Conservation (phyloP, 2,329 filamentous ascomycete species). For the Geosmithia flava region DNA sequence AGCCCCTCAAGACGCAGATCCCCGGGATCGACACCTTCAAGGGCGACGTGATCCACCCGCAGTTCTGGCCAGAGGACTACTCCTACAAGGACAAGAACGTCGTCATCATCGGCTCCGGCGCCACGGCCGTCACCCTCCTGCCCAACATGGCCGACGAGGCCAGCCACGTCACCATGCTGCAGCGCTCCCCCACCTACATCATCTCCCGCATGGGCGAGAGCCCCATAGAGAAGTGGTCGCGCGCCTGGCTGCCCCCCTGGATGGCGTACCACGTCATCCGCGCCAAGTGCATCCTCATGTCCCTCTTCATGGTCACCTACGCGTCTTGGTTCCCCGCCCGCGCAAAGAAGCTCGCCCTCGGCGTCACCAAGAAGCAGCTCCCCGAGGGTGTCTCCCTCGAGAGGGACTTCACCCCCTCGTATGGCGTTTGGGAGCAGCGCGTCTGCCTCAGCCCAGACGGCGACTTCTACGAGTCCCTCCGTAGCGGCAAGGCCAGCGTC, state of each 20-base stretch:
- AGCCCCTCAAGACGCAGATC: slow-evolving; percentile 40
- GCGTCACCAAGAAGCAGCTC: slow-evolving; percentile 28
- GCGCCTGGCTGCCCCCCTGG: slow-evolving; percentile 25
- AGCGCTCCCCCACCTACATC: slow-evolving; percentile 53
- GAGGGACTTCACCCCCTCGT: slow-evolving; percentile 42
- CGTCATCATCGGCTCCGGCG: slow-evolving; percentile 55
- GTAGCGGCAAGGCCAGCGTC: slow-evolving; percentile 22
- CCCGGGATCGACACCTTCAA: slow-evolving; percentile 24
- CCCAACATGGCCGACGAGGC: slow-evolving; percentile 47
- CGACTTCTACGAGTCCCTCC: slow-evolving; percentile 30
- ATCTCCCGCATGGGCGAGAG: slow-evolving; percentile 35
- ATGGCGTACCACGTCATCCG: slow-evolving; percentile 31
- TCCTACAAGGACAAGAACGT: slow-evolving; percentile 53
- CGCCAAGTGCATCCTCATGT: slow-evolving; percentile 18
- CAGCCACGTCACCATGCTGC: slow-evolving; percentile 53
- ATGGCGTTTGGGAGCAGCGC: slow-evolving; percentile 55
- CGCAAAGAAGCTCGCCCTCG: slow-evolving; percentile 28
- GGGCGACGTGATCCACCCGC: slow-evolving; percentile 48
- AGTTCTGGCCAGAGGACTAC: slow-evolving; percentile 59
- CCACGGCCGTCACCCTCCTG: slow-evolving; percentile 54
- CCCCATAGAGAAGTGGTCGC: slow-evolving; percentile 19
- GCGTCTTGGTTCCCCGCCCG: slow-evolving; percentile 30
- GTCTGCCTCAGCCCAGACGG: slow-evolving; percentile 43
- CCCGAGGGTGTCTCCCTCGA: slow-evolving; percentile 32
- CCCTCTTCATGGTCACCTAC: slow-evolving; percentile 27